These are phyloP conservation scores for Chaetothyriales sp. DNA, from an alignment of 2,329 filamentous ascomycete species.

Conservation along the genomic window DNA sequence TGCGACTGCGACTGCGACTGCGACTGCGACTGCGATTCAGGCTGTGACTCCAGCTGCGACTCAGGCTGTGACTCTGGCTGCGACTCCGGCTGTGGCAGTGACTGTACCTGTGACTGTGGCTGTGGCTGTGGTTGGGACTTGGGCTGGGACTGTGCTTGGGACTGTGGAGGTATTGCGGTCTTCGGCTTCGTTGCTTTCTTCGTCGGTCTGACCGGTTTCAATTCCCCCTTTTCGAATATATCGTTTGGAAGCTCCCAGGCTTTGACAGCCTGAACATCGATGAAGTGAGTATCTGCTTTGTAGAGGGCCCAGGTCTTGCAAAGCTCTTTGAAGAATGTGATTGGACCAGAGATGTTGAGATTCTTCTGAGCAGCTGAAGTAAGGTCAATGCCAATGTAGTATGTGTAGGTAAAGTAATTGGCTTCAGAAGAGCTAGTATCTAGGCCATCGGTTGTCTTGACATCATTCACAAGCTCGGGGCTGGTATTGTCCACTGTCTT, in stretches of 20 bases:
- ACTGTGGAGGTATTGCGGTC: neutral
- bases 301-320: slow-evolving; percentile 65
- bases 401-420: slow-evolving; percentile 69
- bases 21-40: neutral
- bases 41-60: neutral
- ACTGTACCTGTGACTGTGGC: neutral
- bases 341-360: slow-evolving; percentile 52
- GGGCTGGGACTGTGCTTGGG: neutral
- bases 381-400: slow-evolving; percentile 59
- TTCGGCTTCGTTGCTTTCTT: slow-evolving; percentile 29
- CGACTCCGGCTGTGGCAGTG: neutral
- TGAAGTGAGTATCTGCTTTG: slow-evolving; percentile 56
- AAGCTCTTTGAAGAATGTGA: slow-evolving; percentile 71
- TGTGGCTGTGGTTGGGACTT: neutral
- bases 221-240: slow-evolving; percentile 63
- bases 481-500: slow-evolving; percentile 38
- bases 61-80: neutral
- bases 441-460: slow-evolving; percentile 25
- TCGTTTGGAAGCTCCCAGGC: slow-evolving; percentile 82
- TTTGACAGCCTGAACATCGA: slow-evolving; percentile 70
- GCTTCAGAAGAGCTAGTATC: slow-evolving; percentile 26
- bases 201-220: slow-evolving; percentile 45
- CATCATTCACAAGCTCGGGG: slow-evolving; percentile 32
- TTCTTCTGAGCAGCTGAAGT: slow-evolving; percentile 31
- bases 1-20: neutral